Percentiles rank a stretch among this genome's conserved stretches.
These are phyloP conservation scores for Hydrangea macrophylla DNA, from an alignment of 148 eudicot genomes.

Conservation along the genomic window DNA sequence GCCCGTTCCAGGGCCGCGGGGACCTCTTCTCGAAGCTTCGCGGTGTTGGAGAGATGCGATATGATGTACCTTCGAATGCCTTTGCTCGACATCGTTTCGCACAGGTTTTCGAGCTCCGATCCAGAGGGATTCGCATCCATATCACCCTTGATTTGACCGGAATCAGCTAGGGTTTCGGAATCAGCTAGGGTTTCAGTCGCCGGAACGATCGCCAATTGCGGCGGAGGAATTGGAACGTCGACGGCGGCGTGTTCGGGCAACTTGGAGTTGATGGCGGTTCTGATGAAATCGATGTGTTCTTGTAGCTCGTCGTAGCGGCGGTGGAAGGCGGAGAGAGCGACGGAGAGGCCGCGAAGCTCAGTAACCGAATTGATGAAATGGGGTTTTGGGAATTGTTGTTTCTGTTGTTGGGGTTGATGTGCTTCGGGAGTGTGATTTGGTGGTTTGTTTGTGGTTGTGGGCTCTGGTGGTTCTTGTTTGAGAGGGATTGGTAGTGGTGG, in stretches of 20 bases:
- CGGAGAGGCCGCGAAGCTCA: slow-evolving; percentile 27
- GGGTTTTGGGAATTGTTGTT: not conserved
- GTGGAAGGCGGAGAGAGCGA: slow-evolving; percentile 33
- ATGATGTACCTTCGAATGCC: slow-evolving; percentile 31
- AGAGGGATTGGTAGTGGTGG: not conserved
- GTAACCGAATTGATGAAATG: slow-evolving; percentile 13
- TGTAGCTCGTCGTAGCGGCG: slow-evolving; percentile 40
- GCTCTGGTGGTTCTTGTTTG: slow-evolving; percentile 7
- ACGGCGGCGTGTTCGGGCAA: slow-evolving; percentile 8
- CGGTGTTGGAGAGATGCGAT: slow-evolving; percentile 7
- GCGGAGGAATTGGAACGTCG: not conserved
- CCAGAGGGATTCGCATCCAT: not conserved
- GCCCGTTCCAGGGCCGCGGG: slow-evolving; percentile 37
- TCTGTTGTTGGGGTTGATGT: not conserved
- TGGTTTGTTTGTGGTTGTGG: not conserved
- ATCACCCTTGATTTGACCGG: not conserved
- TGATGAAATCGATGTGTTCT: slow-evolving; percentile 33
- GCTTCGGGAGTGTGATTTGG: not conserved
- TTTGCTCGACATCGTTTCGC: slow-evolving; percentile 25
- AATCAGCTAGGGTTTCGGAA: too few species aligned
- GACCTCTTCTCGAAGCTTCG: slow-evolving; percentile 31
- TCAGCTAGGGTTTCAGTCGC: too few species aligned
- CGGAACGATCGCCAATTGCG: too few species aligned
- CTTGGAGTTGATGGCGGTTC: slow-evolving; percentile 17
- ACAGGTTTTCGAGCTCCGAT: slow-evolving; percentile 23